Evolutionary conservation across 2,329 filamentous ascomycete genomes (phyloP), one percentile per base, ranked within the genome.

Genomic region (Colletotrichum sp.): DNA sequence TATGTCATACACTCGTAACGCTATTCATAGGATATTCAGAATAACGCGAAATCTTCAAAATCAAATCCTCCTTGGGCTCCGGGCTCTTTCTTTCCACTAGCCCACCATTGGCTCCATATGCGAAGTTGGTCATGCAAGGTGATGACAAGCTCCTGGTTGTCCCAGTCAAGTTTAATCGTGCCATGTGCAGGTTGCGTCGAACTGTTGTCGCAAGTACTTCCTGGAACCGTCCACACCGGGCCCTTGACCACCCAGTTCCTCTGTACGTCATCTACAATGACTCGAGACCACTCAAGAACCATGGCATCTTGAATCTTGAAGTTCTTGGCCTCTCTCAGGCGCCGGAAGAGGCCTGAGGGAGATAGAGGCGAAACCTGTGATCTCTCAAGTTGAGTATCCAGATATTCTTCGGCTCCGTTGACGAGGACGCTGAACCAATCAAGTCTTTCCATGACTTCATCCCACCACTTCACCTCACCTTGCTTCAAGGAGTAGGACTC

Each of bases 211-310:
- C 79, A 80, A 82, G 83, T 6, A 86, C 85, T 5, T 83, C 84
- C 71, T 83, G 85, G 28, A n/a, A 88, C 83, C 0, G 82, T 84
- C 13, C 89, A 83, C 4, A 74, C 81, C 3, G 80, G 78, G 5
- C 78, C 80, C 4, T 81, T 80, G 2, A 82, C 79, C 9, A 83
- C 74, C 89, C 89, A 91, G 57, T 86, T 87, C 60, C 83, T 84
- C 6, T 81, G 81, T 13, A 90, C 84, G 57, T 91, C 89, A 10
- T 84, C 82, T 7, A 84, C 71, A 48, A 91, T 87, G 65, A 85
- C 84, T 18, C 83, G 82, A 8, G 82, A 81, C 71, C 90, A 90
- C 57, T 77, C 83, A 34, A 82, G 79, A 10, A 87, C 80, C 30
- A 87, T 81, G 4, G 83, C 72, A 36, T 84, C 75, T 36, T 76